Base-by-base conservation (phyloP, 1,284 basidiomycete genomes). In the Cryptococcus sp. region DNA sequence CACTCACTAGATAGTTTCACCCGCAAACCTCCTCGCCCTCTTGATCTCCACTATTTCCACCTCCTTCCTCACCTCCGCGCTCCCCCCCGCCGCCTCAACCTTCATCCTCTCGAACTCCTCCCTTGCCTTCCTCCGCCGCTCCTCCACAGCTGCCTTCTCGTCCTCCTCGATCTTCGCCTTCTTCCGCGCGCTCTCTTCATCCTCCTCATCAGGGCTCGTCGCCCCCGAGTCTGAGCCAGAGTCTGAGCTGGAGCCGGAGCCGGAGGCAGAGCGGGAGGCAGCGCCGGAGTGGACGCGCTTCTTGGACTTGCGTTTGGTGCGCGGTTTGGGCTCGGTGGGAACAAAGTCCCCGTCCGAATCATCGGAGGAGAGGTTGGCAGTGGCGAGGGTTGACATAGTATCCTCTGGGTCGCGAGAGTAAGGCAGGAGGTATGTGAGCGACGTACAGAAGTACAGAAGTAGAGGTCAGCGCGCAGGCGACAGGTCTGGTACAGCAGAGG, bases 1-100 rank as follows among this genome's bases (percentile, higher is more conserved):
- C n/a, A n/a, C 76, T 63, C 45, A 76, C 76, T 64, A 70, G 46
- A 77, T 67, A 9, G 67, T 71, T 59, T 76, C 70, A 2, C 76
- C 76, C 0, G 73, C 74, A 53, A 75, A 77, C n/a, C 65, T 60
- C 38, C 74, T 65, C 37, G 72, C 64, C 23, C 74, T 55, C 53
- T 61, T 59, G 8, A 77, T 55, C 50, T 72, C 67, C 16, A 77
- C 68, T 68, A 65, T 66, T 45, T 69, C 64, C 11, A n/a, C 50
- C 40, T 60, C 55, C 11, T 46, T 55, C 12, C 43, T 36, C 40
- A 50, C 52, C 55, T 46, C 53, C 38, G 42, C 53, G 44, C 39
- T 51, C 37, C 12, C 36, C 39, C 37, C 50, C 6, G 48, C 46
- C 38, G 20, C 38, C 46, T 60, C 60, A 12, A 55, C 61, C 33